A percentile compares a stretch with the other conserved stretches of the same genome.
phyloP scores from a whole-genome alignment of 2,329 filamentous ascomycete species.

The Arthrobotrys musiformis region DNA sequence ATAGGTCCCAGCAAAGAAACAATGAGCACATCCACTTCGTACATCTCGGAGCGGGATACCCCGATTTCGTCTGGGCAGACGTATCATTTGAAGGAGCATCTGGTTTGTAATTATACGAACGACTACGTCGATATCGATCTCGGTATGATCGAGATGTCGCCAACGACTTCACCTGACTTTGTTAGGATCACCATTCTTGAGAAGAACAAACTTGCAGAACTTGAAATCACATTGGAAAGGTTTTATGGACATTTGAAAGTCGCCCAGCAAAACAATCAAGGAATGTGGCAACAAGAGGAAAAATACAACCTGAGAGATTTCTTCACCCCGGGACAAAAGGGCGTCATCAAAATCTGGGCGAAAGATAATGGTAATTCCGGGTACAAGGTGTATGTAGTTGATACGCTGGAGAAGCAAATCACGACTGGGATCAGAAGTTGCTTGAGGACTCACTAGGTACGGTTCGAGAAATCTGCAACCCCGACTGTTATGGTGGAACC shows the following conservation, averaged over 20 bases:
- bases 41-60: neutral
- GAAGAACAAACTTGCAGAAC: conserved; percentile 2
- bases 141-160: neutral
- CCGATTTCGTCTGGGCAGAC: neutral
- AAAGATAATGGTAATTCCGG: neutral
- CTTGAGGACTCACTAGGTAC: neutral
- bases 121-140: neutral
- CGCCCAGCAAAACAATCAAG: neutral
- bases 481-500: neutral
- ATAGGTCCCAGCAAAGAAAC: neutral
- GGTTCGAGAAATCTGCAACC: neutral
- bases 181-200: neutral
- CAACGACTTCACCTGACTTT: neutral
- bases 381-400: neutral
- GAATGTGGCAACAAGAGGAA: neutral
- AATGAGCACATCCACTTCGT: neutral
- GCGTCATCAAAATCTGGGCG: neutral
- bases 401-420: neutral
- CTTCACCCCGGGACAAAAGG: neutral
- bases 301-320: conserved; percentile 16
- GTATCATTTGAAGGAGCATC: neutral
- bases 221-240: neutral
- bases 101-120: neutral
- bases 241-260: neutral
- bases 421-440: neutral